Conservation (phyloP, 129 eudicot genomes). For the Silybum marianum region DNA sequence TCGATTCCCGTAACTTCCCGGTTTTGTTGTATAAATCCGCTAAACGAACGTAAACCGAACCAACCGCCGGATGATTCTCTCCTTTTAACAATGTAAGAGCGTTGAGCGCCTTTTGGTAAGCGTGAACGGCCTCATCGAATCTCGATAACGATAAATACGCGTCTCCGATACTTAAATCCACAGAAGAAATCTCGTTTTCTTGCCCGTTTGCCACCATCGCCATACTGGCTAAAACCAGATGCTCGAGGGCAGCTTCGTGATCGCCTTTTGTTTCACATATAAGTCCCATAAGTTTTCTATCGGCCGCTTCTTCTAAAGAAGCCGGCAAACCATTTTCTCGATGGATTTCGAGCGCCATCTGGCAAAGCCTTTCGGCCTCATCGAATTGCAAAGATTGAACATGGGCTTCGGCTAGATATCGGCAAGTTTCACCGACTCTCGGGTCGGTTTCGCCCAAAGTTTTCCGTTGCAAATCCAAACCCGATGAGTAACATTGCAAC, state of each 20-base stretch:
- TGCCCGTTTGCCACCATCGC: constrained; percentile 88
- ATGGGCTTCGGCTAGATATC: constrained; percentile 88
- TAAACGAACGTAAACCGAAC: constrained; percentile 76
- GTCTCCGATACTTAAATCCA: constrained; percentile 88
- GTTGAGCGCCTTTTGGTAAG: constrained; percentile 78
- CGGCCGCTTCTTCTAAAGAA: constrained; percentile 81
- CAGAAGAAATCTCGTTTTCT: constrained; percentile 72
- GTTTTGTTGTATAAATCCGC: constrained; percentile 78
- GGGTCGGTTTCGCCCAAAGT: constrained; percentile 67
- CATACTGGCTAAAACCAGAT: constrained; percentile 88
- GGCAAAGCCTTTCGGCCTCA: constrained; percentile 73
- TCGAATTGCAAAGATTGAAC: constrained; percentile 86
- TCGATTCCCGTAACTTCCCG: constrained; percentile 70
- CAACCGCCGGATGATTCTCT: constrained; percentile 79
- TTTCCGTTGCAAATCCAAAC: constrained; percentile 63
- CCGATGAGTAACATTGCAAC: constrained; percentile 59
- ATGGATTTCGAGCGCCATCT: constrained; percentile 81
- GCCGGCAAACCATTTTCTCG: constrained; percentile 55
- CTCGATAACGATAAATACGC: constrained; percentile 62
- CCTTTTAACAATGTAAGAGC: constrained; percentile 64
- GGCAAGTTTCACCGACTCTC: constrained; percentile 77
- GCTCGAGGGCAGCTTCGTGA: constrained; percentile 87
- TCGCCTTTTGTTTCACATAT: constrained; percentile 81
- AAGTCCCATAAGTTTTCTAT: constrained; percentile 81
- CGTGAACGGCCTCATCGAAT: constrained; percentile 81